Evolutionary conservation across 768 basidiomycete genomes (phyloP), one percentile per base, ranked within the genome.

Genomic region (Plicaturopsis crispa): DNA sequence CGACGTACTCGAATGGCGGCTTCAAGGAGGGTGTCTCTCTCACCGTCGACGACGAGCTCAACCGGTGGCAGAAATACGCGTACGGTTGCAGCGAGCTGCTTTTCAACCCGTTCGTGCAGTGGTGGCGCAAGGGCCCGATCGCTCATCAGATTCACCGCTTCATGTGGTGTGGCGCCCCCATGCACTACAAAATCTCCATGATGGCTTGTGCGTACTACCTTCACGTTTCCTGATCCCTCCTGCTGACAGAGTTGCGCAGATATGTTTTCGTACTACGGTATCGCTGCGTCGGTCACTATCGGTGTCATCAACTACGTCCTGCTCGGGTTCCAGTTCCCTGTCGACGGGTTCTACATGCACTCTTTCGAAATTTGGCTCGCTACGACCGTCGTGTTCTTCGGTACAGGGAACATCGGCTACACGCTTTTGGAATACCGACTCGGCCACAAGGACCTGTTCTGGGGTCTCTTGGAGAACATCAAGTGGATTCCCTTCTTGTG

Each of bases 11-110:
- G 1, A 72, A 84, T 16, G 79, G 87, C 34, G 84, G 77, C 2
- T 93, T 92, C 67, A 85, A 90, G 62, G 91, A 94, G 52, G 91
- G 91, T 45, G 90, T 94, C 14, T 86, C 84, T 0, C 65, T 94
- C 12, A 92, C 91, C 0, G 80, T 79, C 39, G 88, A 91, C 36
- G 91, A 94, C 50, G 91, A 94, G 56, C 63, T 94, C 6, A 92
- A 92, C 49, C 61, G 91, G 2, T 94, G 91, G 91, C 87, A 92
- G 45, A 94, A 92, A 57, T 49, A 20, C 16, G 20, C 10, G 31
- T 5, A 23, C 78, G 78, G 80, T 3, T 82, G 78, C 53, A 80
- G 76, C 50, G 83, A 84, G 59, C 69, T 93, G 35, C 73, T 91
- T 43, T 92, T 93, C 72, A 79, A 91, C 51, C 92, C 91, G 0